Conservation (phyloP, 352 stramenopile species). For the Globisporangium polare region DNA sequence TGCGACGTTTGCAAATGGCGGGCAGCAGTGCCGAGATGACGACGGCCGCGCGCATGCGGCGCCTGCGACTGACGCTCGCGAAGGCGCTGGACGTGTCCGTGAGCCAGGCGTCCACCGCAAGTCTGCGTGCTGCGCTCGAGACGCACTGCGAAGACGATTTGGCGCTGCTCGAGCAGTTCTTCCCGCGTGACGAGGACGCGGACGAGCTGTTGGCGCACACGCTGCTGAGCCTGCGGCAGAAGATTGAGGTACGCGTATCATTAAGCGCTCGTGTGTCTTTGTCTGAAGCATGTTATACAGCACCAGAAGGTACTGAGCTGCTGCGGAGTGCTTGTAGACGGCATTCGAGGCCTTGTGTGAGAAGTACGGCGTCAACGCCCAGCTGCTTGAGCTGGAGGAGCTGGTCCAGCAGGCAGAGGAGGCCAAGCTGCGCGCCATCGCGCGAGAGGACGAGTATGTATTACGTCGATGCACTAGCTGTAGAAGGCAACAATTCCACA, state of each 20-base stretch:
- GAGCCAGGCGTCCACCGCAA: constrained; percentile 36
- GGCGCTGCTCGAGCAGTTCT: constrained; percentile 49
- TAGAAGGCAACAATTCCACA: not conserved
- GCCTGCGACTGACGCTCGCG: constrained; percentile 58
- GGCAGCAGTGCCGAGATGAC: not conserved
- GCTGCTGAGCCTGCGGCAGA: constrained; percentile 46
- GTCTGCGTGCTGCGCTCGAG: constrained; percentile 49
- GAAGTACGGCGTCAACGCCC: constrained; percentile 39
- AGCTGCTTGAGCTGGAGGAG: constrained; percentile 48
- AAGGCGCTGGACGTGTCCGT: constrained; percentile 66
- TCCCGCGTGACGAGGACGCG: constrained; percentile 24
- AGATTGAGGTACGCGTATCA: constrained; percentile 29
- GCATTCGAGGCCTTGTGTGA: constrained; percentile 51
- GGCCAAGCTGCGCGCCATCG: constrained; percentile 28
- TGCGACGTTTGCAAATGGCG: not conserved
- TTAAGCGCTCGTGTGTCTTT: not conserved
- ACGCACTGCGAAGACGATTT: constrained; percentile 43
- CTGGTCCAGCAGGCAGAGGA: constrained; percentile 43
- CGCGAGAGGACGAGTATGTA: constrained; percentile 20
- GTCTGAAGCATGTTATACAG: too few species aligned
- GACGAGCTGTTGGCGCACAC: constrained; percentile 40
- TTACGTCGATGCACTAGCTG: not conserved
- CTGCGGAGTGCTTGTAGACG: constrained; percentile 8
- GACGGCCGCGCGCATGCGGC: constrained; percentile 25
- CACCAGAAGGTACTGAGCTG: not conserved